These are phyloP conservation scores for Tulasnella calospora DNA, from an alignment of 768 basidiomycete genomes.

Conservation along the genomic window DNA sequence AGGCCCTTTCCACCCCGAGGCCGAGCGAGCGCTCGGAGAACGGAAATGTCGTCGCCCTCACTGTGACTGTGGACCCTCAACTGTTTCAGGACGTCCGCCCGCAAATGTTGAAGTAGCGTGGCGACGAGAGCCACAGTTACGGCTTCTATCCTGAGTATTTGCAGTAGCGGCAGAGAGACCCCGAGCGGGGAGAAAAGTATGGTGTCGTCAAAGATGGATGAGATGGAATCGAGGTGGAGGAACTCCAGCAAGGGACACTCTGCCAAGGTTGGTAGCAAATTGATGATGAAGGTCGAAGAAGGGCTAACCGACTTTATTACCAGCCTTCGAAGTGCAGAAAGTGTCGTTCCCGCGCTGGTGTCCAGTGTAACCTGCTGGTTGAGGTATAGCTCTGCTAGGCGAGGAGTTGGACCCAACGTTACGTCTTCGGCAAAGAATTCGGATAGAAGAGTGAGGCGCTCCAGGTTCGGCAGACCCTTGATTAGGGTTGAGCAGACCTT, in stretches of 20 bases:
- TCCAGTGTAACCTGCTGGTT: neutral
- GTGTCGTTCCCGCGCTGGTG: neutral
- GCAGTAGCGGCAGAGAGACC: neutral
- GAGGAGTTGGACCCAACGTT: neutral
- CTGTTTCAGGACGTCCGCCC: neutral
- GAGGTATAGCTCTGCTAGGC: neutral
- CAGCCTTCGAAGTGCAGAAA: neutral
- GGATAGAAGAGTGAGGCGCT: neutral
- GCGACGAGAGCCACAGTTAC: neutral
- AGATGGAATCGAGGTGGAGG: neutral
- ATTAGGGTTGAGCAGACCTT: neutral
- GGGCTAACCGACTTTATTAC: neutral
- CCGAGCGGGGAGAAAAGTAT: neutral
- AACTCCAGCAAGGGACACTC: neutral
- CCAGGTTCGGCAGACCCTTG: neutral
- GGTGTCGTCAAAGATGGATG: neutral
- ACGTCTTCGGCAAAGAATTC: neutral
- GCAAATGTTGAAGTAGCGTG: neutral
- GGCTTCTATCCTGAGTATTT: neutral
- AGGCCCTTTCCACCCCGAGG: neutral
- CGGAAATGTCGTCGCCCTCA: neutral
- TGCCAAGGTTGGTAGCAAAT: neutral
- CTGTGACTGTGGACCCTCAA: neutral
- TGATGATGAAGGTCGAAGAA: neutral
- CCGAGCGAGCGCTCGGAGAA: neutral